Evolutionary conservation across 768 basidiomycete genomes (phyloP), one percentile per base, ranked within the genome.

Genomic region (Leccinum fibrillosum): DNA sequence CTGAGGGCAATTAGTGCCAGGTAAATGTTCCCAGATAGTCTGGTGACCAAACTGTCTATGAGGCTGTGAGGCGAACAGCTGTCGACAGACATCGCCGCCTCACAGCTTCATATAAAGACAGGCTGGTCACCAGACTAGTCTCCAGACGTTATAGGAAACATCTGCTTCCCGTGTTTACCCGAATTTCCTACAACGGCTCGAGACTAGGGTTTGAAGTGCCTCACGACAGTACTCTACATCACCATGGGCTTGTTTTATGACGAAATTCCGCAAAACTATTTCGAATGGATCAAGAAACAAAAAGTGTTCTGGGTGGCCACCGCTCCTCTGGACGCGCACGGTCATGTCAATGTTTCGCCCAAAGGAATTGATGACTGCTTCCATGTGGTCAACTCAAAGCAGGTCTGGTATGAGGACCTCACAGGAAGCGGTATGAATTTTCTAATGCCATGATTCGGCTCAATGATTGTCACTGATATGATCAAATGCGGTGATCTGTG

Each of bases 341-440:
- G 86, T 0, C 83, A 85, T 51, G 72, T 90, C 57, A 89, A 89
- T 57, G 62, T 90, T 2, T 88, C 86, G 1, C 86, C 88, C 1
- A 89, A 90, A 66, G 85, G 85, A 25, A 76, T 83, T n/a, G 74
- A 78, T 55, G 82, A 83, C 30, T 82, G 81, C 8, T 87, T 90
- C 66, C 85, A 85, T 61, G 67, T 89, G 49, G 76, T 80, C 21
- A 75, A 84, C 58, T 69, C 78, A 8, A 79, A 74, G 52, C 75
- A 72, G 54, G 86, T 86, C 7, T 90, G 86, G 86, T 90, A 90
- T 64, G 85, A 89, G 62, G 88, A 90, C 67, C 74, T 88, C 32
- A 80, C 81, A 6, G 88, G 88, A 7, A 84, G 85, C 59, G 87
- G 87, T 85, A 62, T 42, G 74, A 70, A 3, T 19, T 3, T 11